phyloP scores from a whole-genome alignment of 2,329 filamentous ascomycete species.

The Meredithiella fracta region DNA sequence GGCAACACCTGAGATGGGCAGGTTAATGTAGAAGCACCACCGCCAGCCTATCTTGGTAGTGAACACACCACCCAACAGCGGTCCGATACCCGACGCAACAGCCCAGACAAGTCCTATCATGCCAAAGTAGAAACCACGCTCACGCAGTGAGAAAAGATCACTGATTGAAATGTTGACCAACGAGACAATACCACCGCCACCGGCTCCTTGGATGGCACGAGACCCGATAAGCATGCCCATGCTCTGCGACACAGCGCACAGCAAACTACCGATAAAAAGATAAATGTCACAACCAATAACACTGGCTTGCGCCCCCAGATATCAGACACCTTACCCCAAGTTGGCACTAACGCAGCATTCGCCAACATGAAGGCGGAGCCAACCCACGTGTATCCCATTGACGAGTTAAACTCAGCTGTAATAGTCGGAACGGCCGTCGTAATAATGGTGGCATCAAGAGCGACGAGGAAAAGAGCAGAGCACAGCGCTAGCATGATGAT shows the following conservation, averaged over 20 bases:
- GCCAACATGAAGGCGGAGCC: slow-evolving; percentile 58
- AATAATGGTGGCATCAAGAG: slow-evolving; percentile 45
- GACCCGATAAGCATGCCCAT: slow-evolving; percentile 38
- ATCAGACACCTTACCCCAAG: slow-evolving; percentile 50
- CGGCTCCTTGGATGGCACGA: slow-evolving; percentile 39
- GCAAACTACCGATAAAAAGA: slow-evolving; percentile 39
- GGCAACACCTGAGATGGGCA: slow-evolving; percentile 30
- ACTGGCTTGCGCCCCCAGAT: slow-evolving; percentile 42
- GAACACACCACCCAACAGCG: slow-evolving; percentile 52
- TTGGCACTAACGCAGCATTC: slow-evolving; percentile 47
- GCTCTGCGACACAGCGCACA: slow-evolving; percentile 33
- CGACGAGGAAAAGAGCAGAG: slow-evolving; percentile 34
- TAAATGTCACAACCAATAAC: slow-evolving; percentile 31
- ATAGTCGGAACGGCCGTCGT: slow-evolving; percentile 53
- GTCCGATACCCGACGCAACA: slow-evolving; percentile 46
- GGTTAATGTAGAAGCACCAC: slow-evolving; percentile 55
- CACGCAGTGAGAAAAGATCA: slow-evolving; percentile 37
- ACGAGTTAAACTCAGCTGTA: slow-evolving; percentile 44
- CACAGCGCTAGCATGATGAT: slow-evolving; percentile 28
- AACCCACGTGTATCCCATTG: slow-evolving; percentile 61
- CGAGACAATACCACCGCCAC: slow-evolving; percentile 41
- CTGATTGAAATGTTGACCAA: slow-evolving; percentile 42
- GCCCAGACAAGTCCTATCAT: slow-evolving; percentile 44
- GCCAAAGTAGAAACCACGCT: slow-evolving; percentile 35
- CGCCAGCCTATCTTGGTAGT: slow-evolving; percentile 48